Conservation (phyloP, 306 rosid species). For the Quercus wislizeni region DNA sequence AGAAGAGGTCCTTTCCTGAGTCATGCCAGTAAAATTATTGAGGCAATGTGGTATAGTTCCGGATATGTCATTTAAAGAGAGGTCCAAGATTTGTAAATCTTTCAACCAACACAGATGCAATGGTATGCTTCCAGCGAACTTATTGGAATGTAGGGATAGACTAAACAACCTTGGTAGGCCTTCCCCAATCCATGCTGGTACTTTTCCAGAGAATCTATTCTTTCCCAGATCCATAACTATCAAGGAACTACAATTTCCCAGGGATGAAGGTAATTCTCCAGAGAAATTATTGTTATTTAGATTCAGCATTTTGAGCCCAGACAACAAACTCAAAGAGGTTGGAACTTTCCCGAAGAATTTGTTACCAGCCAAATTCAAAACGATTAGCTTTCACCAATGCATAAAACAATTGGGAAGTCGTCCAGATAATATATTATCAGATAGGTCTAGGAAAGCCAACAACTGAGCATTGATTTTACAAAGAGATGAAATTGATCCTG, state of each 20-base stretch:
- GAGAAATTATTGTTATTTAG: background rate
- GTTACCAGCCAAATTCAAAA: background rate
- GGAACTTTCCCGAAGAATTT: conserved; percentile 2
- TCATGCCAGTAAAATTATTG: conserved; percentile 8
- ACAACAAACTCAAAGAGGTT: background rate
- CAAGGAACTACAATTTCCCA: background rate
- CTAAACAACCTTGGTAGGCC: background rate
- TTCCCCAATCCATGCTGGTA: conserved; percentile 28
- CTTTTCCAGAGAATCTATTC: conserved; percentile 20
- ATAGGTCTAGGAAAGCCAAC: background rate
- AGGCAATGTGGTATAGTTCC: conserved; percentile 3
- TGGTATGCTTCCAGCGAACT: conserved; percentile 19
- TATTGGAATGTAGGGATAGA: conserved; percentile 12
- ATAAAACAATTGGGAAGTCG: background rate
- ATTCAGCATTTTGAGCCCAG: background rate
- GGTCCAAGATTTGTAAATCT: conserved; percentile 11
- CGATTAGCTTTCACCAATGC: background rate
- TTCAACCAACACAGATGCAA: background rate
- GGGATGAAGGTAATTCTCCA: background rate
- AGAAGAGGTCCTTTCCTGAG: background rate
- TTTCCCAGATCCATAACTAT: conserved; percentile 21
- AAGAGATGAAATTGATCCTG: background rate
- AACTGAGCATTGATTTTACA: background rate
- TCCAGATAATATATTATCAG: background rate
- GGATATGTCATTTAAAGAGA: conserved; percentile 4